phyloP scores from a whole-genome alignment of 2,329 filamentous ascomycete genomes.

The Penicillium janthinellum region DNA sequence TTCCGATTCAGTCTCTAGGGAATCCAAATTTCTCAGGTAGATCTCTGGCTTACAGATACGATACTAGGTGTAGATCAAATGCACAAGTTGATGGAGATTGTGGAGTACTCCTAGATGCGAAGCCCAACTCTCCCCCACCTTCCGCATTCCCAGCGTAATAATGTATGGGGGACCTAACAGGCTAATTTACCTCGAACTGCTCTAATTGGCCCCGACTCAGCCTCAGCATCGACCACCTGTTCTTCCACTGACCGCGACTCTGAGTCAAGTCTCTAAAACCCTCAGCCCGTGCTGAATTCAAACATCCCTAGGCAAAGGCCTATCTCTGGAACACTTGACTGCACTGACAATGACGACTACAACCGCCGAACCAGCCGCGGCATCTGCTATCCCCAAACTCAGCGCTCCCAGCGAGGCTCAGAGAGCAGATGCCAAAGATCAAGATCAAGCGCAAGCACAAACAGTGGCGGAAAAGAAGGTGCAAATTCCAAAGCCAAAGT shows the following conservation, averaged over 20 bases:
- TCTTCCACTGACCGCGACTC: background rate
- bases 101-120: background rate
- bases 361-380: constrained; percentile 7
- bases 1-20: too few species aligned
- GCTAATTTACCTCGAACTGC: background rate
- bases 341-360: constrained; percentile 15
- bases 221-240: background rate
- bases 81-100: background rate
- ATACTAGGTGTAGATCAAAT: too few species aligned
- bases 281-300: background rate
- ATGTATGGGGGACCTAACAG: background rate
- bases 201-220: background rate
- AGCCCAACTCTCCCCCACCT: background rate
- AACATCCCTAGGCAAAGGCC: background rate
- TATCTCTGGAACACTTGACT: background rate
- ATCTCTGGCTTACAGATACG: too few species aligned
- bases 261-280: background rate
- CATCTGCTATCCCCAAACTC: constrained; percentile 22
- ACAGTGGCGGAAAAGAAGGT: constrained; percentile 8
- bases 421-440: background rate
- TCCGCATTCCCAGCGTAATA: background rate
- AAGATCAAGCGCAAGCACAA: background rate
- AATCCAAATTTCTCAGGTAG: too few species aligned
- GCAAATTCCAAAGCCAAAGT: constrained; percentile 33
- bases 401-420: constrained; percentile 1